Conservation (phyloP, 2,329 filamentous ascomycete genomes). For the Pseudogymnoascus sp. region DNA sequence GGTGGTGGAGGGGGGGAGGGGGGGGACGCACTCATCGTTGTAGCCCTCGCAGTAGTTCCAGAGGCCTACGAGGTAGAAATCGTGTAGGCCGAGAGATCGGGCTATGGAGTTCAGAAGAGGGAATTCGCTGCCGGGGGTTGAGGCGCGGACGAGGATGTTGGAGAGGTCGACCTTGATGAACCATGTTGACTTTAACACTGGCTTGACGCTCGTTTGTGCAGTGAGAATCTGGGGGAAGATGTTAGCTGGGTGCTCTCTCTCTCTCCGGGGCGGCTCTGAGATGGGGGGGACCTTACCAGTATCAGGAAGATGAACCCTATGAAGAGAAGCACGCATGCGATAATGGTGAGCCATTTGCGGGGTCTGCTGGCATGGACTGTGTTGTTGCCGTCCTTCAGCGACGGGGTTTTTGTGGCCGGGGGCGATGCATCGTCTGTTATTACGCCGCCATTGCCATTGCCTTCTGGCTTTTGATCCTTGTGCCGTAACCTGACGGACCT, state of each 20-base stretch:
- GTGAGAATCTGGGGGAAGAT: constrained; percentile 44
- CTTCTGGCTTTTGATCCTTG: neutral
- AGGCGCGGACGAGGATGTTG: constrained; percentile 45
- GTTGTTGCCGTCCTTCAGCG: neutral
- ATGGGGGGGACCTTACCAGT: constrained; percentile 42
- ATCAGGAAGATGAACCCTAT: constrained; percentile 70
- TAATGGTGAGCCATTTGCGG: constrained; percentile 47
- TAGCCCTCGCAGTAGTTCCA: constrained; percentile 94
- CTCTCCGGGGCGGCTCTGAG: neutral
- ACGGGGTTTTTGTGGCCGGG: neutral
- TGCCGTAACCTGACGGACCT: neutral
- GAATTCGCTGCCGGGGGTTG: constrained; percentile 34
- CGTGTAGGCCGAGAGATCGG: constrained; percentile 75
- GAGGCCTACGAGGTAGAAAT: constrained; percentile 87
- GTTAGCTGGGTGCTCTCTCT: neutral
- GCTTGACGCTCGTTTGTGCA: constrained; percentile 58
- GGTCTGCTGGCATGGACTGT: neutral
- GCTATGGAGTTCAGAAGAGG: constrained; percentile 84
- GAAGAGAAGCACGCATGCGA: constrained; percentile 63
- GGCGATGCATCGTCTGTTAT: neutral
- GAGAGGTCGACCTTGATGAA: constrained; percentile 79
- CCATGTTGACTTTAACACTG: constrained; percentile 61
- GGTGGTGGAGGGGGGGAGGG: neutral
- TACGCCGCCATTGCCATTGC: neutral
- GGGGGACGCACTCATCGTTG: constrained; percentile 42